Evolutionary conservation across 192 early-diverging fungal genomes (phyloP), one percentile per base, ranked within the genome.

Genomic region (Entomortierella parvispora): DNA sequence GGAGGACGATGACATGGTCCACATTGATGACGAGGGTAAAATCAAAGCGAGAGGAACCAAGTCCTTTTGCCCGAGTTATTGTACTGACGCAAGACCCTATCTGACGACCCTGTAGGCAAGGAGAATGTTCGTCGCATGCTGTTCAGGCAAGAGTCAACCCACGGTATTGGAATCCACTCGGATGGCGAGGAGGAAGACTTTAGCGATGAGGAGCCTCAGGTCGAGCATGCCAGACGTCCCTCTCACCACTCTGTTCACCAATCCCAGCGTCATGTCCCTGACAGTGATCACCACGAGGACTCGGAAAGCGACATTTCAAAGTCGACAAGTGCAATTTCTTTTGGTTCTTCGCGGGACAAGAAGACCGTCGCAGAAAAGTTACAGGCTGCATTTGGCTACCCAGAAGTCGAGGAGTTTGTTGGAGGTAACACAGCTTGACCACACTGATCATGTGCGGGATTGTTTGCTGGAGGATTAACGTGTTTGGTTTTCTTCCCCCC

Each of bases 1-100:
- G 31, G 72, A 76, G 33, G 74, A 77, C 3, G 74, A 77, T 32
- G 74, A 77, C 23, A 63, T 77, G 48, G 74, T 77, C 23, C 74
- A 77, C 49, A 65, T 77, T 37, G 51, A 77, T 51, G 20, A 68
- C 0, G 55, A 63, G 7, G 65, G 66, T 68, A 33, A 22, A 10
- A 20, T 34, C 23, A 18, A 25, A 17, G 40, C 22, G 37, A 53
- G 29, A 17, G 29, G 44, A 28, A 33, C 10, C 14, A 0, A 34
- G 20, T 2, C 18, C 3, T 33, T n/a, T 8, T 26, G 11, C 6
- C 29, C n/a, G n/a, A n/a, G n/a, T n/a, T 15, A 6, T 29, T 26
- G 22, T 17, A 40, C 34, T 40, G 58, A 22, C 18, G n/a, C 18
- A 34, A 56, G 55, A 57, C 29, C 25, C 44, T 23, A 4, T 46